Base-by-base conservation (phyloP, 768 basidiomycete species). In the Tricholoma flavovirens region DNA sequence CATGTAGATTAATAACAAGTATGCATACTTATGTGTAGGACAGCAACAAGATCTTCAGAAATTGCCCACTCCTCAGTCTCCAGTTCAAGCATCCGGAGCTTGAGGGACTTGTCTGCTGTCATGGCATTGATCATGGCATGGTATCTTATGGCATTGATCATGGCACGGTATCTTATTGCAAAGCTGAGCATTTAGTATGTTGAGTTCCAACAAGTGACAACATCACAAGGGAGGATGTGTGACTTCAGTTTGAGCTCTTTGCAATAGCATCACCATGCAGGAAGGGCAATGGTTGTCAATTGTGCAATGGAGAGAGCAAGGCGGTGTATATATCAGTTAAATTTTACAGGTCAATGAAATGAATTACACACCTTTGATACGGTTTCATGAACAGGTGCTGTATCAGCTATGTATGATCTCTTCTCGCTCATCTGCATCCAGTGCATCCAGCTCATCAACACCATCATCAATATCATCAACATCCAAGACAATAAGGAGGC, bases 231-330 rank as follows among this genome's bases (percentile, higher is more conserved):
- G 32, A 33, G 32, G 32, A 33, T 33, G 32, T 8, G 8, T 33
- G 33, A 33, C 33, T 33, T 33, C 1, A 10, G 33, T 10, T 11
- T 33, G 1, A 33, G 3, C 10, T 33, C 11, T 33, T 33, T 33
- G 33, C 33, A 33, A 11, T 33, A 33, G 33, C 33, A 62, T 67
- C 29, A 42, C 70, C 73, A 75, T 10, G 33, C 55, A 0, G 71
- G 72, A 0, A 74, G 63, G 33, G 64, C 49, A 5, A 60, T 61
- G 1, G 69, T 75, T 1, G 64, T 67, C 0, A 67, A 73, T 56
- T 68, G 51, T 9, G 67, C 52, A 36, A 60, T 57, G 0, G 52
- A 15, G 32, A 53, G 53, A 7, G 55, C n/a, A 60, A 59, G 17
- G 56, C 59, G 50, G 58, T 57, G 59, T 33, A 33, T 33, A 8